Evolutionary conservation across 306 rosid species (phyloP), one percentile per base, ranked within the genome.

Genomic region (Cucurbita moschata): DNA sequence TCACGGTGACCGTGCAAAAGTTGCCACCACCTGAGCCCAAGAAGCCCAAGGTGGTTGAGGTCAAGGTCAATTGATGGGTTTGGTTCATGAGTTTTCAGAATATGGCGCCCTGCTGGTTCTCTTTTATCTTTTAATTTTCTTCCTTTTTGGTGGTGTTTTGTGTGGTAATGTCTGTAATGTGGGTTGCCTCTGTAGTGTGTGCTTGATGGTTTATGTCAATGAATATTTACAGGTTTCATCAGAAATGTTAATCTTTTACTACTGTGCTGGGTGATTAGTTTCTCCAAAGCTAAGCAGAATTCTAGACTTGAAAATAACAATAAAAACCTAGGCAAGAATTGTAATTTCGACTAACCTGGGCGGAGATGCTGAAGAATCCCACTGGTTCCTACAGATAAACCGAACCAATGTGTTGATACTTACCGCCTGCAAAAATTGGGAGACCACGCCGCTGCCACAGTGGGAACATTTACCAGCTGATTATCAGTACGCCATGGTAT

Each of bases 1-100:
- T 94, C 4, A 89, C 83, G 35, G 99, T 94, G 3, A 85, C 91
- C 0, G 88, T 94, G 6, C 50, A 86, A 59, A 94, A 94, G 82
- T 77, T 91, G 77, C 97, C 96, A 1, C 99, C 99, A 3, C 97
- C 99, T 40, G 84, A 89, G 84, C 99, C 99, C 4, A 93, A 93
- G 86, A 90, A 93, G 80, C 88, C 97, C 7, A 93, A 85, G 86
- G 83, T 87, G 5, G 80, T 91, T 6, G 85, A 95, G 86, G 96
- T 95, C 19, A 88, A 86, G 84, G 43, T 95, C 47, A 95, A 79
- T 46, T 92, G 77, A 73, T 13, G 21, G 46, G 42, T 13, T 70
- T 70, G 39, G 44, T 14, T 47, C 12, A 13, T 2, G 30, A 26
- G 59, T 47, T 70, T 30, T 50, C 44, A 69, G 59, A 7, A 67